Conservation (phyloP, 768 basidiomycete genomes). For the Boletus reticulatus region DNA sequence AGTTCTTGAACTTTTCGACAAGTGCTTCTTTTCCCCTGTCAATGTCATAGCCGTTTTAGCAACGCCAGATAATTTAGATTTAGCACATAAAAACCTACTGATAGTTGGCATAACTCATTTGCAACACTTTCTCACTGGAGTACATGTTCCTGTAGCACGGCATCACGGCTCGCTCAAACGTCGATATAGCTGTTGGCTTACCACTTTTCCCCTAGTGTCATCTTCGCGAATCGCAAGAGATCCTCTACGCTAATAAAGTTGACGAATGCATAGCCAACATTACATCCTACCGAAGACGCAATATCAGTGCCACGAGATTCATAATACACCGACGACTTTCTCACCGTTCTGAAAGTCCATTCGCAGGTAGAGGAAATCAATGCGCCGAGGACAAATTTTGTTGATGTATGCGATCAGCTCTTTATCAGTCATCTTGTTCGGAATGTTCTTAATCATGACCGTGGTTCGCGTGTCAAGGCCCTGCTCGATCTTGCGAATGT, state of each 20-base stretch:
- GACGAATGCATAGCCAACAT: slow-evolving; percentile 84
- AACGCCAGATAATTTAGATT: slow-evolving; percentile 1
- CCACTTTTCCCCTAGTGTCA: slow-evolving; percentile 80
- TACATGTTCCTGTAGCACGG: slow-evolving; percentile 74
- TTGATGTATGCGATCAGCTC: slow-evolving; percentile 67
- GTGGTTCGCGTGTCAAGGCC: slow-evolving; percentile 81
- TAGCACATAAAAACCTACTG: slow-evolving; percentile 56
- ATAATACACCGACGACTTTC: slow-evolving; percentile 10
- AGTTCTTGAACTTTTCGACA: slow-evolving; percentile 91
- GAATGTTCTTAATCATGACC: slow-evolving; percentile 90
- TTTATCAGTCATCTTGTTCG: slow-evolving; percentile 85
- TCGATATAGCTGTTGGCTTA: slow-evolving; percentile 29
- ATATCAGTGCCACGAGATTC: not conserved
- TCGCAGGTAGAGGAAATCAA: slow-evolving; percentile 85
- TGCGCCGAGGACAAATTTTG: slow-evolving; percentile 68
- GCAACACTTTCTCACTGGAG: slow-evolving; percentile 84
- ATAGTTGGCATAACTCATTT: slow-evolving; percentile 92
- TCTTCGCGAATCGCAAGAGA: slow-evolving; percentile 70
- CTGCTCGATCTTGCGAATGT: slow-evolving; percentile 68
- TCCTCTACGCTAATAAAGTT: slow-evolving; percentile 84
- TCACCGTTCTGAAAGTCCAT: slow-evolving; percentile 84
- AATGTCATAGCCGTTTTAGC: slow-evolving; percentile 1
- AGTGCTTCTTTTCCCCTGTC: slow-evolving; percentile 83
- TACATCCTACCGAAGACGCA: slow-evolving; percentile 51
- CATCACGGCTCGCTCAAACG: slow-evolving; percentile 1